These are phyloP conservation scores for Euphorbia tirucalli DNA, from an alignment of 345 rosid genomes.

Conservation along the genomic window DNA sequence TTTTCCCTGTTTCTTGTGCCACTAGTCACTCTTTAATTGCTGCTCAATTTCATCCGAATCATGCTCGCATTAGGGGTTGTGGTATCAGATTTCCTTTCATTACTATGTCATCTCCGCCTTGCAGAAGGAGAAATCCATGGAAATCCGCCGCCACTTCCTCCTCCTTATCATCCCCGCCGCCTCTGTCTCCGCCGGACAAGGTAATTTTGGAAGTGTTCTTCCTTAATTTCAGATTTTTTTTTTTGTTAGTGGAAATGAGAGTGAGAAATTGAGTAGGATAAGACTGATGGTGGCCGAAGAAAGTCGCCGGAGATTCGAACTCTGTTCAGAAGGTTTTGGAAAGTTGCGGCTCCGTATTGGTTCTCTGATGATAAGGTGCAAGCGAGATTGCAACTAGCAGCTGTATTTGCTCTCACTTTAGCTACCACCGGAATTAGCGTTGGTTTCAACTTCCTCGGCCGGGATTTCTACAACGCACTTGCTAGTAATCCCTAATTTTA, in stretches of 20 bases:
- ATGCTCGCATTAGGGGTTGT: not conserved
- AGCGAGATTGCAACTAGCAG: conserved; percentile 78
- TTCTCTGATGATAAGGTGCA: conserved; percentile 71
- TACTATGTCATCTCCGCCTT: not conserved
- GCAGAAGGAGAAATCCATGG: not conserved
- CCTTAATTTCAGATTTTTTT: not conserved
- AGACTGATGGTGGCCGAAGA: conserved; percentile 18
- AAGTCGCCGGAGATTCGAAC: conserved; percentile 39
- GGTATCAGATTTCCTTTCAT: not conserved
- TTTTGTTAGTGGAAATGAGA: not conserved
- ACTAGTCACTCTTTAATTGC: not conserved
- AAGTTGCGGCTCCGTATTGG: conserved; percentile 94
- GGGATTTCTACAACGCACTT: conserved; percentile 94
- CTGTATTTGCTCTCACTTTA: conserved; percentile 82
- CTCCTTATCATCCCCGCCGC: not conserved
- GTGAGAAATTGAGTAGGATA: not conserved
- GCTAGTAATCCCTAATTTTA: conserved; percentile 45
- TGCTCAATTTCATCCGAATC: not conserved
- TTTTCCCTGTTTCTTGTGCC: not conserved
- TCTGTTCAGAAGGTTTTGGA: conserved; percentile 65
- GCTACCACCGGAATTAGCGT: conserved; percentile 94
- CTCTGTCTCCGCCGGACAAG: conserved; percentile 7
- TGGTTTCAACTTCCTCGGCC: conserved; percentile 95
- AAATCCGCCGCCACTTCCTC: not conserved
- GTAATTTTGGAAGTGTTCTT: not conserved